Conservation (phyloP, 108 stramenopile species). For the Cafeteria roenbergensis region DNA sequence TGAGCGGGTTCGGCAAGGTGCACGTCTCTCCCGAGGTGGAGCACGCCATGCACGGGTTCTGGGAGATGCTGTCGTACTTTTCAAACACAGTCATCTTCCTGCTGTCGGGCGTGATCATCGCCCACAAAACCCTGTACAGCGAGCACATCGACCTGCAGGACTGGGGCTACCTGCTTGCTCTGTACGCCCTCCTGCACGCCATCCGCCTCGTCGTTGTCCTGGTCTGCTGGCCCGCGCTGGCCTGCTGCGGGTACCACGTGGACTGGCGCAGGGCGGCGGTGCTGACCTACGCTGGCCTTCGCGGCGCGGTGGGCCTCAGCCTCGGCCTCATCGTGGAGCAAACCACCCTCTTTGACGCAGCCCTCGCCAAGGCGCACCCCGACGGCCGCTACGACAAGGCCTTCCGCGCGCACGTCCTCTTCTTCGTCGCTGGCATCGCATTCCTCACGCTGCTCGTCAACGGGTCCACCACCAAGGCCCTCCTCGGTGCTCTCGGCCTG, state of each 20-base stretch:
- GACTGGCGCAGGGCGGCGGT: slow-evolving; percentile 45
- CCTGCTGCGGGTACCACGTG: slow-evolving; percentile 5
- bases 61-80: slow-evolving; percentile 60
- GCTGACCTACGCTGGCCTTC: slow-evolving; percentile 56
- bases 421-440: slow-evolving; percentile 21
- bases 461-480: slow-evolving; percentile 12
- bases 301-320: slow-evolving; percentile 68
- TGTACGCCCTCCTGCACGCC: slow-evolving; percentile 4
- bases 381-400: slow-evolving; percentile 18
- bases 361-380: neutral
- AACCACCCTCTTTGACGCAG: neutral
- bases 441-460: slow-evolving; percentile 27
- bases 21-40: neutral
- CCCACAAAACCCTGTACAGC: slow-evolving; percentile 11
- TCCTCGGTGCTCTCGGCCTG: slow-evolving; percentile 9
- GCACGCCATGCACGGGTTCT: slow-evolving; percentile 55
- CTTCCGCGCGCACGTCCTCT: slow-evolving; percentile 2
- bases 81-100: slow-evolving; percentile 75
- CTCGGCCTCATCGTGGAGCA: slow-evolving; percentile 48
- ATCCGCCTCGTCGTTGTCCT: slow-evolving; percentile 13
- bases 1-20: slow-evolving; percentile 2
- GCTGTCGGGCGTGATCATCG: slow-evolving; percentile 68
- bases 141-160: neutral
- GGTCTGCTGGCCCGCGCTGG: slow-evolving; percentile 9
- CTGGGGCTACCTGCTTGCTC: neutral